A percentile compares a stretch with the other conserved stretches of the same genome.
Conservation (phyloP, 2,329 filamentous ascomycete species). For the Tolypocladium inflatum region DNA sequence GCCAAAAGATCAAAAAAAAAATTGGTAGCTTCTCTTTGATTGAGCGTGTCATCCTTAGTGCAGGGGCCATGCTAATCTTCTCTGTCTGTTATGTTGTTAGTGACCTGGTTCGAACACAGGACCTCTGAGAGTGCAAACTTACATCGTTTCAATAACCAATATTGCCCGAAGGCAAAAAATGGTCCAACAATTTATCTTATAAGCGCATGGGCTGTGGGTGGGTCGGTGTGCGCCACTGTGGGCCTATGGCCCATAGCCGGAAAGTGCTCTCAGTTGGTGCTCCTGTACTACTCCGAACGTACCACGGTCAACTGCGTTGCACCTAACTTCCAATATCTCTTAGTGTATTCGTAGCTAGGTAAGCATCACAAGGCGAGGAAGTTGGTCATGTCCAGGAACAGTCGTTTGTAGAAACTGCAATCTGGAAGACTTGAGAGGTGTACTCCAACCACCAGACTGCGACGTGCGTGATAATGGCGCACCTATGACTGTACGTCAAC, state of each 20-base stretch:
- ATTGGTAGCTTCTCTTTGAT: slow-evolving; percentile 61
- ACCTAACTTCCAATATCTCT: too few relatives aligned
- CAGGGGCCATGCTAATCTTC: slow-evolving; percentile 78
- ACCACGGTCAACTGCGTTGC: neutral
- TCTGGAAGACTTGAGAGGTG: neutral
- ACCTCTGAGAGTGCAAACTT: neutral
- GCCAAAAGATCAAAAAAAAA: neutral
- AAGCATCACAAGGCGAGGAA: neutral
- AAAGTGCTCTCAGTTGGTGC: neutral
- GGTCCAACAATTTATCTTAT: neutral
- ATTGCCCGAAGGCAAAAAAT: neutral
- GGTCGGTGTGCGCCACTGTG: neutral
- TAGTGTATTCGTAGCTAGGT: too few relatives aligned
- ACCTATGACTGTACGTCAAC: neutral
- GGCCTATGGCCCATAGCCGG: neutral
- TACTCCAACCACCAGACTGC: too few relatives aligned
- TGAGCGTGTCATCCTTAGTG: slow-evolving; percentile 91
- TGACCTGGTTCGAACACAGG: neutral
- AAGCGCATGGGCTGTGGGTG: neutral
- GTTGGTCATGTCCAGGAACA: neutral
- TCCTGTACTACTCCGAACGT: too few relatives aligned
- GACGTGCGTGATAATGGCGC: neutral
- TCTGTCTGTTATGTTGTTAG: slow-evolving; percentile 34
- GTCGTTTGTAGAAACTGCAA: neutral
- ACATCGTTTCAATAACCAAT: slow-evolving; percentile 1